These are phyloP conservation scores for Beauveria rudraprayagi DNA, from an alignment of 2,329 filamentous ascomycete genomes.

Conservation along the genomic window DNA sequence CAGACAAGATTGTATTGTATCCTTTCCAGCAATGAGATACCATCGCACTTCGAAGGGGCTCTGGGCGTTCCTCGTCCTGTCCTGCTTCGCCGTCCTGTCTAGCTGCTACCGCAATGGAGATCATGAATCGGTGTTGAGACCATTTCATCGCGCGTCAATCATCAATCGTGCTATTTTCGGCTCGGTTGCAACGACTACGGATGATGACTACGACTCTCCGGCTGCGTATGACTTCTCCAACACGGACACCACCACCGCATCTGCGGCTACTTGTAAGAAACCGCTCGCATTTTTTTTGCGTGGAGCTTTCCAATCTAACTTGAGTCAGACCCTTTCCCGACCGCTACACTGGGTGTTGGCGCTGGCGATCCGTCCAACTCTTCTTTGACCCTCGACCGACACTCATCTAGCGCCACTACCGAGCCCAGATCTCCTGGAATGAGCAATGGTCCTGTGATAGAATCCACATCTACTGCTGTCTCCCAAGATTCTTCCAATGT, in stretches of 20 bases:
- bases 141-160: background rate
- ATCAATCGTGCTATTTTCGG: background rate
- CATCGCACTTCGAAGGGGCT: background rate
- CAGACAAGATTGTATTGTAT: background rate
- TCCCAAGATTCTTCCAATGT: background rate
- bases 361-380: background rate
- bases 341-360: background rate
- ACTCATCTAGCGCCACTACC: background rate
- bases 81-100: background rate
- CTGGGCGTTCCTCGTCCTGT: background rate
- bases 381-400: background rate
- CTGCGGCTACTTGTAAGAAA: background rate
- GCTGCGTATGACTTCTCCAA: constrained; percentile 1
- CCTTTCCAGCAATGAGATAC: background rate
- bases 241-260: background rate
- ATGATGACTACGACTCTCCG: background rate
- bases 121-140: background rate
- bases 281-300: too few species aligned
- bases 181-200: too few species aligned
- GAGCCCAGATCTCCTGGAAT: constrained; percentile 1
- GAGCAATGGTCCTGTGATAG: background rate
- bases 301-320: background rate
- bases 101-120: background rate
- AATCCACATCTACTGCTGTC: constrained; percentile 1
- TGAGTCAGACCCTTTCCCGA: background rate